Evolutionary conservation across 805 yeast genomes (phyloP), one percentile per base, ranked within the genome.

Genomic region (Yamadazyma akitaensis): DNA sequence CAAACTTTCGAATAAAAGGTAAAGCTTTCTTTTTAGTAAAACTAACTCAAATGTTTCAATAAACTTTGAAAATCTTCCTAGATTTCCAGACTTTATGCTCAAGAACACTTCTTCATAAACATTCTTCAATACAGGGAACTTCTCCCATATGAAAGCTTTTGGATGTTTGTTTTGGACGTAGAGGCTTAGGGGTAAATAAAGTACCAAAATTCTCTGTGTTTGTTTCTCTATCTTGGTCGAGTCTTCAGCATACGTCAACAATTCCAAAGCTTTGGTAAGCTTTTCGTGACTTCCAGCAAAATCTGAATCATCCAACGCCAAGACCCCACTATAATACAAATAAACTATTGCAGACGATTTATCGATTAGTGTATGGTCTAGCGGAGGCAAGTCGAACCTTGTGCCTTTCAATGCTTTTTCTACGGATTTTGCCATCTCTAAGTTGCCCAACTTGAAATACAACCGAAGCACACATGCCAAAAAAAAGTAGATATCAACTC

Each of bases 371-470:
- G 78, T 60, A 43, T 70, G 73, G n/a, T 77, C 46, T 18, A 55
- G 75, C 7, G 68, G 57, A 0, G 92, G 92, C 39, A 85, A 63
- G 40, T 77, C 77, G 24, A 63, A 63, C 17, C 71, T 62, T 39
- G 82, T 74, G 12, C 84, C 78, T 26, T 70, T 72, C 30, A 88
- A 65, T 0, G 87, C 96, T 59, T 82, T 82, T 48, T 86, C 82
- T 51, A 88, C 73, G 42, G 86, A 84, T 54, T 81, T 81, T 30
- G 92, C 89, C 61, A 88, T 74, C 54, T 88, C 89, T 34, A 77
- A 70, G 57, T 85, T 86, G 38, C 77, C 73, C 53, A 88, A 67
- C 54, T 73, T 73, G 68, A 83, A 81, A 64, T 88, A 89, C 19
- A 85, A 73, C 54, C 79, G 80, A 62, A 88, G 81, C 48, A 89